These are phyloP conservation scores for Thielaviopsis ethacetica DNA, from an alignment of 2,329 filamentous ascomycete species.

Conservation along the genomic window DNA sequence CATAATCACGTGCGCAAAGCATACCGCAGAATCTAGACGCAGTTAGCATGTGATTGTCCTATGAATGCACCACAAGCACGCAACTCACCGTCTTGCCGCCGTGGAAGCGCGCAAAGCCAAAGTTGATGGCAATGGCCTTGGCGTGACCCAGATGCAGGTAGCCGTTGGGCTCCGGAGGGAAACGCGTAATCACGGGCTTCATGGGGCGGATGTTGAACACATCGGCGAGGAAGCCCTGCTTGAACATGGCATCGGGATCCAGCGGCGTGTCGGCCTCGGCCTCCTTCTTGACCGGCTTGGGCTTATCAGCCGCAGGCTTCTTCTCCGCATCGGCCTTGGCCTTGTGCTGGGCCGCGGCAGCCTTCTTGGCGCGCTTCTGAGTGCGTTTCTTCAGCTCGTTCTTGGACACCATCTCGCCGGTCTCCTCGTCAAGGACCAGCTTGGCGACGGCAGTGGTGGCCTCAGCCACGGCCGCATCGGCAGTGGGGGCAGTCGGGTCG, in stretches of 20 bases:
- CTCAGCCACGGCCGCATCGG: conserved; percentile 20
- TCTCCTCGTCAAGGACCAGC: conserved; percentile 45
- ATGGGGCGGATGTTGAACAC: conserved; percentile 53
- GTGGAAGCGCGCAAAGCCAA: conserved; percentile 78
- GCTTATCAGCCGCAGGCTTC: conserved; percentile 16
- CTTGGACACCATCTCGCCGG: conserved; percentile 50
- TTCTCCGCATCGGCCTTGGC: conserved; percentile 18
- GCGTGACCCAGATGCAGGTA: conserved; percentile 87
- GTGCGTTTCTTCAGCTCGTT: conserved; percentile 45
- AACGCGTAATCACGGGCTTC: conserved; percentile 50
- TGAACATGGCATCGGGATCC: conserved; percentile 57
- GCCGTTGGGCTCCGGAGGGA: conserved; percentile 81
- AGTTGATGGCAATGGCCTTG: conserved; percentile 93
- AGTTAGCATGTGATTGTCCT: neutral
- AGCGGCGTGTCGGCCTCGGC: conserved; percentile 20
- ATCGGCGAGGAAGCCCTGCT: conserved; percentile 57
- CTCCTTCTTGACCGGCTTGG: conserved; percentile 33
- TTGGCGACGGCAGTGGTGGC: conserved; percentile 35
- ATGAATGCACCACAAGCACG: neutral
- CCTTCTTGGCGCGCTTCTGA: conserved; percentile 42
- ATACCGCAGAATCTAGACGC: conserved; percentile 9
- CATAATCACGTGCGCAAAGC: conserved; percentile 17
- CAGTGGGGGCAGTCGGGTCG: neutral
- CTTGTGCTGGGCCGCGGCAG: conserved; percentile 34
- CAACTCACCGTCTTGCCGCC: conserved; percentile 40